Percentiles rank a stretch among this genome's conserved stretches.
These are phyloP conservation scores for Coriaria nepalensis DNA, from an alignment of 306 rosid species.

Conservation along the genomic window DNA sequence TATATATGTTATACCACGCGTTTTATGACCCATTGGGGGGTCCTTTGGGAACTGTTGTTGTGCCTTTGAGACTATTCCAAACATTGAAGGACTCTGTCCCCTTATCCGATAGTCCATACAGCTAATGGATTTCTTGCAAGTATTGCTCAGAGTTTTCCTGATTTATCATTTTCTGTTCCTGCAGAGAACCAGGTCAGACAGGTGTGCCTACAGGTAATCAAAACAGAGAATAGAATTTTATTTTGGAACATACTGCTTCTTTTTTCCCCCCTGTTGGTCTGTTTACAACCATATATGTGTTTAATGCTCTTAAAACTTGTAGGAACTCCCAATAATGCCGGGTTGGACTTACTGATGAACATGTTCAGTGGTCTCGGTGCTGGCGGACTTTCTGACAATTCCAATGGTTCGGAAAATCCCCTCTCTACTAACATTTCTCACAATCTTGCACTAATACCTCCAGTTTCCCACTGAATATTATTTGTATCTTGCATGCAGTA, in stretches of 20 bases:
- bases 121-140: no score
- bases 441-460: not conserved
- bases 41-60: no score
- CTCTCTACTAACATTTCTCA: not conserved
- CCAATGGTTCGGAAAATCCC: slow-evolving; percentile 25
- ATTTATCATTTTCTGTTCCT: not conserved
- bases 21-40: no score
- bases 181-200: slow-evolving; percentile 35
- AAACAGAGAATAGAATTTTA: not conserved
- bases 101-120: no score
- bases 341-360: slow-evolving; percentile 42
- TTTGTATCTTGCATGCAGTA: slow-evolving; percentile 13
- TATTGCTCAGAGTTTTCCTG: not conserved
- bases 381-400: slow-evolving; percentile 31
- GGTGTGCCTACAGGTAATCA: slow-evolving; percentile 33
- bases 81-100: no score
- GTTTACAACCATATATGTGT: not conserved
- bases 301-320: slow-evolving; percentile 7
- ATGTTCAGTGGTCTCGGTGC: slow-evolving; percentile 58
- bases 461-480: not conserved
- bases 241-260: not conserved
- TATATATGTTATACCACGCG: no score
- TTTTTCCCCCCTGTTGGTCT: not conserved
- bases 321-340: slow-evolving; percentile 34
- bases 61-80: no score